A percentile compares a stretch with the other conserved stretches of the same genome.
phyloP scores from a whole-genome alignment of 805 yeast genomes.

The Pichia phayaonensis region DNA sequence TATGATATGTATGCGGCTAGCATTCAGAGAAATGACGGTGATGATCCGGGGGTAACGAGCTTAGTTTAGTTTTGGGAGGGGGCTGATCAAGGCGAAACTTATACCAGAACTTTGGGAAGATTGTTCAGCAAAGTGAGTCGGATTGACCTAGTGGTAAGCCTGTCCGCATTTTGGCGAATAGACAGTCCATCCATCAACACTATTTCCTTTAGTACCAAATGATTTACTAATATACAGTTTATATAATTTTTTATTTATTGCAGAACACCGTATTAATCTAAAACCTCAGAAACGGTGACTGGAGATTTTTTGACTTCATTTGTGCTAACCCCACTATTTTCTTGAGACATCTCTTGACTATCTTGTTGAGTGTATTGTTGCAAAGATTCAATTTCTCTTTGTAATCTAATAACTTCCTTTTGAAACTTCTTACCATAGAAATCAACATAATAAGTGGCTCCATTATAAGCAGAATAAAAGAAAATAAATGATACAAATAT shows the following conservation, averaged over 20 bases:
- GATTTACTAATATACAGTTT: too few relatives aligned
- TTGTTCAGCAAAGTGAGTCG: too few relatives aligned
- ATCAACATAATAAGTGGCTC: constrained; percentile 91
- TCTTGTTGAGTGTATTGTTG: constrained; percentile 1
- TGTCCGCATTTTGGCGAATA: too few relatives aligned
- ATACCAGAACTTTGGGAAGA: too few relatives aligned
- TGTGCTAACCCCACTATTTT: background rate
- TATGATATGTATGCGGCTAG: too few relatives aligned
- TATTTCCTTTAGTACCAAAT: too few relatives aligned
- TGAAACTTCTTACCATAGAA: constrained; percentile 86
- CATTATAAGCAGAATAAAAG: constrained; percentile 75
- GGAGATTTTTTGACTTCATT: background rate
- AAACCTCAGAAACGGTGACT: background rate
- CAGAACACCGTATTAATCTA: background rate
- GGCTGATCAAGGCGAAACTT: too few relatives aligned
- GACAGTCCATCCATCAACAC: too few relatives aligned
- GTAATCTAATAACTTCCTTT: constrained; percentile 69
- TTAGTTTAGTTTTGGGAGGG: too few relatives aligned
- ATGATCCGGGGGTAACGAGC: too few relatives aligned
- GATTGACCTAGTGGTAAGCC: too few relatives aligned
- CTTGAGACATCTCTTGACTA: background rate
- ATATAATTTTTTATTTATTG: background rate
- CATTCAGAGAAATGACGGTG: too few relatives aligned
- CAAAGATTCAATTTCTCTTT: constrained; percentile 48
- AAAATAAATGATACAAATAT: constrained; percentile 67